Evolutionary conservation across 352 stramenopile genomes (phyloP), one percentile per base, ranked within the genome.

Genomic region (Peronospora tabacina): DNA sequence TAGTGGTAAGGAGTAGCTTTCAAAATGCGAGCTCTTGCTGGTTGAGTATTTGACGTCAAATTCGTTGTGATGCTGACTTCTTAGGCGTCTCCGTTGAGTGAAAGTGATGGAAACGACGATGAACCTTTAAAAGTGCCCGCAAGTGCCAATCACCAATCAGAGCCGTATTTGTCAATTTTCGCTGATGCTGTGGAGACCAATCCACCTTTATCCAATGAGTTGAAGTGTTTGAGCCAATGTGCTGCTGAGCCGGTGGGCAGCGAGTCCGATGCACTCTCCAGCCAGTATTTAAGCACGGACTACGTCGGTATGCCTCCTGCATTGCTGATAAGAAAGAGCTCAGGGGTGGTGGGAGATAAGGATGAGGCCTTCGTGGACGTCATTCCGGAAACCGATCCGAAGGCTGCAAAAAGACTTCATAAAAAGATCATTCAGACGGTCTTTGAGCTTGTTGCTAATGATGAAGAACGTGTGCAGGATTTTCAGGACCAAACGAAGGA

Each of bases 401-500:
- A 65, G 16, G 70, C 59, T n/a, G 72, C 75, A 5, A 87, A 87
- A 54, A 75, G 68, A 29, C 64, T 90, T 3, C 80, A 90, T 57
- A 88, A 87, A 42, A 70, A 74, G 24, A 76, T 90, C 19, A 55
- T 90, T 16, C 61, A 79, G 32, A 82, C 55, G 5, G 73, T 90
- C 16, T 62, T 72, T 11, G 80, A 86, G 28, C 58, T 80, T 13
- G 77, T 88, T 5, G 44, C 51, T 3, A 61, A 74, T 33, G 75
- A 90, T 20, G 75, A 87, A 50, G 80, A 88, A 32, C 80, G 80
- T 30, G 75, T 88, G 10, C 73, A 71, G 15, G 80, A 86, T 43
- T 90, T 90, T 42, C 80, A 88, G 37, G 77, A 88, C 20, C 75
- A 86, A 44, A 88, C 76, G 0, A 85, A 71, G 46, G 77, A 90